Base-by-base conservation (phyloP, 306 rosid genomes). In the Carpinus fangiana region DNA sequence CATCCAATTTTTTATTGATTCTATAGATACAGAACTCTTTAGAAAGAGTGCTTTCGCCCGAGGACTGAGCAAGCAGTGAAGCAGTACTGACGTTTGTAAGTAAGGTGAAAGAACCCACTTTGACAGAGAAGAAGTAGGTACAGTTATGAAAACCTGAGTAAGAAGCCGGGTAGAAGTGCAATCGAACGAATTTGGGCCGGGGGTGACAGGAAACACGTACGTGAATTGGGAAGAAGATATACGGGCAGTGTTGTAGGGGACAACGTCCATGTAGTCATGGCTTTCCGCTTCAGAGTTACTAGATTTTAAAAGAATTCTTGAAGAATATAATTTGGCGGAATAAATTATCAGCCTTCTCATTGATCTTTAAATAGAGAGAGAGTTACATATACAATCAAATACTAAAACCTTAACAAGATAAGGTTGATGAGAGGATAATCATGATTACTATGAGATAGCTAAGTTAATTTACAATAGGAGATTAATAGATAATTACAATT, bases 161-260 rank as follows among this genome's bases (percentile, higher is more conserved):
- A 9, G 80, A 53, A 61, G 73, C 57, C 3, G 82, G 76, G 78
- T 53, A 69, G 76, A 86, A 86, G 65, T 83, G 76, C 57, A 86
- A 75, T 23, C 75, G 41, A 31, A 71, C 21, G 21, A 71, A 71
- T 53, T 71, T 71, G 17, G 75, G 75, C 75, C 75, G 7, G 4
- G 14, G 9, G 38, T 8, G 18, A 71, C 0, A 5, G 12, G 61
- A 47, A 50, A 47, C 0, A 1, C 21, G 45, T 71, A 71, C 0
- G 46, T 71, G 23, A 71, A 71, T 50, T 50, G 45, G 18, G 75
- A 21, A 18, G 4, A 48, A 73, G 84, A 86, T 18, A 86, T 60
- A 7, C 90, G 66, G 21, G 87, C 87, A 18, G 80, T 78, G 73
- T 46, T 68, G 8, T 86, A 86, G 17, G 87, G 90, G 76, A 86